These are phyloP conservation scores for Trichoderma citrinoviride DNA, from an alignment of 2,329 filamentous ascomycete genomes.

Conservation along the genomic window DNA sequence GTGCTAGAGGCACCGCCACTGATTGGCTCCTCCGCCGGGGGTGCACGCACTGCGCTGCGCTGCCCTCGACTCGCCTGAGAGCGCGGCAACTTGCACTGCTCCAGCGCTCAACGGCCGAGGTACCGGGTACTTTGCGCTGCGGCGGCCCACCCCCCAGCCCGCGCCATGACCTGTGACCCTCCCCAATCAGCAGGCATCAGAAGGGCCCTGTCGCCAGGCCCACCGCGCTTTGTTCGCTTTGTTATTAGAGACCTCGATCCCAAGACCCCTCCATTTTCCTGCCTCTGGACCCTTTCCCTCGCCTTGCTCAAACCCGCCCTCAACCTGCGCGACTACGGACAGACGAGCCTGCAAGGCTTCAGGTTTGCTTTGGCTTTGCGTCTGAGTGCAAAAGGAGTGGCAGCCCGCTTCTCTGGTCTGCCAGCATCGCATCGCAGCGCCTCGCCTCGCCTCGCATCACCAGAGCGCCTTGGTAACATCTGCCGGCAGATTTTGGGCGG, in stretches of 20 bases:
- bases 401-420: background rate
- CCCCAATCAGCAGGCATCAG: slow-evolving; percentile 21
- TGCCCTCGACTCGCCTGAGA: too few relatives aligned
- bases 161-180: slow-evolving; percentile 20
- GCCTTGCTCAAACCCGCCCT: slow-evolving; percentile 19
- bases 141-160: slow-evolving; percentile 16
- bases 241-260: slow-evolving; percentile 23
- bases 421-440: background rate
- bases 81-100: slow-evolving; percentile 19
- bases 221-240: slow-evolving; percentile 16
- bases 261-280: slow-evolving; percentile 22
- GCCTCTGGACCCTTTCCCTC: slow-evolving; percentile 22
- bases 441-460: background rate
- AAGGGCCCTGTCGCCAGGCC: slow-evolving; percentile 15
- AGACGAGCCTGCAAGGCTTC: slow-evolving; percentile 15
- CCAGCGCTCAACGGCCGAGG: background rate
- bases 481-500: slow-evolving; percentile 16
- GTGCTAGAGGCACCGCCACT: slow-evolving; percentile 6
- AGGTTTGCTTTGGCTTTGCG: too few relatives aligned
- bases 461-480: background rate
- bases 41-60: slow-evolving; percentile 6
- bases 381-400: background rate
- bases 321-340: slow-evolving; percentile 17
- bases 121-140: slow-evolving; percentile 14
- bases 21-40: slow-evolving; percentile 3